phyloP scores from a whole-genome alignment of 1,284 basidiomycete genomes.

The Takashimella koratensis region DNA sequence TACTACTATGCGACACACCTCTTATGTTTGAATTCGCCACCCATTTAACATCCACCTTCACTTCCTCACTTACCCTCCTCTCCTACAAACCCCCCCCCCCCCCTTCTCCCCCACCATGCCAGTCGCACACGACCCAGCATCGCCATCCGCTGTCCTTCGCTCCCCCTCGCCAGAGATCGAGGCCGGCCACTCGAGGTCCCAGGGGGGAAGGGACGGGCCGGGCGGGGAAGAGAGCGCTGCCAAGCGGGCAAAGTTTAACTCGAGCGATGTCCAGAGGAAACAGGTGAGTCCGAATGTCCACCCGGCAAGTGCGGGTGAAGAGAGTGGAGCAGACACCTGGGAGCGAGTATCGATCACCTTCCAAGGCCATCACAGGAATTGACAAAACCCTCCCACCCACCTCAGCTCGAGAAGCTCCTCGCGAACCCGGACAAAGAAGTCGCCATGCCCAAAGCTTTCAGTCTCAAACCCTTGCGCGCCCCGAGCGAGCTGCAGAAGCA shows the following conservation, averaged over 20 bases:
- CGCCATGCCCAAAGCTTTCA: slow-evolving; percentile 58
- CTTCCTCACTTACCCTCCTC: too few species aligned
- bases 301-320: too few species aligned
- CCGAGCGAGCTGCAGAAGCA: slow-evolving; percentile 98
- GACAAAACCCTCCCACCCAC: too few species aligned
- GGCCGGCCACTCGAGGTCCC: neutral
- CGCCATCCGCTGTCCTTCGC: slow-evolving; percentile 13
- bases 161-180: slow-evolving; percentile 9
- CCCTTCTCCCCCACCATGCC: slow-evolving; percentile 11
- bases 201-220: neutral
- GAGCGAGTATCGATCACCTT: too few species aligned
- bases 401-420: slow-evolving; percentile 75
- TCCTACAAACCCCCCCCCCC: too few species aligned
- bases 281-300: slow-evolving; percentile 16
- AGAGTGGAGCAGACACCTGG: too few species aligned
- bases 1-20: too few species aligned
- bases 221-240: neutral
- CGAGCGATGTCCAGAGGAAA: slow-evolving; percentile 26
- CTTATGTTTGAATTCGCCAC: too few species aligned
- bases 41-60: too few species aligned
- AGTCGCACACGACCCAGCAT: slow-evolving; percentile 2
- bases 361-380: too few species aligned
- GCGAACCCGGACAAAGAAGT: slow-evolving; percentile 80
- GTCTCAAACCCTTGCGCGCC: slow-evolving; percentile 61
- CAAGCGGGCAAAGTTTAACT: slow-evolving; percentile 25